Evolutionary conservation across 495 filamentous ascomycete species (phyloP), one percentile per base, ranked within the genome.

Genomic region (Xylaria nigripes): DNA sequence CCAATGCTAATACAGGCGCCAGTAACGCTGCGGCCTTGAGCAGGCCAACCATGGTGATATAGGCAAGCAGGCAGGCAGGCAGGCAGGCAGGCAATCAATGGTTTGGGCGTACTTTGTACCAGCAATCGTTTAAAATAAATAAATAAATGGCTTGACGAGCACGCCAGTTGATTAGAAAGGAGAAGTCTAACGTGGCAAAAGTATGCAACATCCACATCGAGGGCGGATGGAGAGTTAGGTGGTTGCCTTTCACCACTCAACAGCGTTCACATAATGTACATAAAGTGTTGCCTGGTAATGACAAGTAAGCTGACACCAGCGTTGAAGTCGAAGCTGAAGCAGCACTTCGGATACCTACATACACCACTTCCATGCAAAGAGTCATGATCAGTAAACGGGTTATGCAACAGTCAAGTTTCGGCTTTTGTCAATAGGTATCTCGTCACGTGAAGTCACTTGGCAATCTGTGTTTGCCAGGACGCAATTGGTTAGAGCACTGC

Each of bases 21-120:
- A 71, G 49, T 36, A 69, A 53, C 25, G 66, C 54, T 32, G 61
- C 56, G 30, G 55, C 61, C 51, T 61, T 56, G 25, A 55, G 45
- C 15, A 60, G 58, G 58, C 66, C 67, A 51, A 61, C 68, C 69
- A 73, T 73, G 15, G 41, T 59, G 24, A 48, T 57, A 30, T 34
- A 57, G 48, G 45, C 27, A 63, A 56, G 51, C 48, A 49, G 48
- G 42, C 22, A 36, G 50, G 45, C 30, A 63, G 58, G 54, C 50
- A 48, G 23, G 41, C 51, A 61, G 34, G 41, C 47, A 51, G 42
- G 19, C 46, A 53, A 9, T 44, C 6, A 24, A 24, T 4, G 16
- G n/a, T n/a, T n/a, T n/a, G n/a, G n/a, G n/a, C n/a, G n/a, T n/a
- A n/a, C n/a, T n/a, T n/a, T n/a, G n/a, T n/a, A n/a, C n/a, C n/a